phyloP scores from a whole-genome alignment of 345 rosid genomes.

The Arabidopsis arenosa region DNA sequence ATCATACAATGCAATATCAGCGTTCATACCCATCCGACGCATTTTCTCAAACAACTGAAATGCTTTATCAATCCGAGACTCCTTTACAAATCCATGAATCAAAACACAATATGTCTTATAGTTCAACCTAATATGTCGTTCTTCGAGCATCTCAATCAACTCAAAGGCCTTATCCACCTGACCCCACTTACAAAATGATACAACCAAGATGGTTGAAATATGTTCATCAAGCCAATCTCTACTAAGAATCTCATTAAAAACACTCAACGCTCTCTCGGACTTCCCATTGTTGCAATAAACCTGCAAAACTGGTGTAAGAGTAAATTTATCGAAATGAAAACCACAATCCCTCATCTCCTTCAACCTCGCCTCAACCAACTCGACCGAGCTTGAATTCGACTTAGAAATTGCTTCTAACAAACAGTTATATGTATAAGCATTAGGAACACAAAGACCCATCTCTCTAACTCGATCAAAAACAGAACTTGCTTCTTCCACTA shows the following conservation, averaged over 20 bases:
- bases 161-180: slow-evolving; percentile 75
- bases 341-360: slow-evolving; percentile 70
- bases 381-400: slow-evolving; percentile 50
- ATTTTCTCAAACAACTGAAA: slow-evolving; percentile 65
- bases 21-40: slow-evolving; percentile 59
- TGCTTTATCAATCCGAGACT: slow-evolving; percentile 67
- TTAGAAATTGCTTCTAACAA: slow-evolving; percentile 74
- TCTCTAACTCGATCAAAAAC: slow-evolving; percentile 68
- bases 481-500: slow-evolving; percentile 66
- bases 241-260: slow-evolving; percentile 60
- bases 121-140: slow-evolving; percentile 56
- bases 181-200: slow-evolving; percentile 73
- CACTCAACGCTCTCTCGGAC: slow-evolving; percentile 57
- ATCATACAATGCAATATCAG: slow-evolving; percentile 66
- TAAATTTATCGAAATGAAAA: slow-evolving; percentile 62
- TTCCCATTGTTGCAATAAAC: slow-evolving; percentile 65
- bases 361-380: slow-evolving; percentile 66
- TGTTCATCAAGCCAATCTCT: slow-evolving; percentile 76
- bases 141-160: slow-evolving; percentile 73
- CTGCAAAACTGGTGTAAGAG: slow-evolving; percentile 77
- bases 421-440: slow-evolving; percentile 74
- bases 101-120: slow-evolving; percentile 69
- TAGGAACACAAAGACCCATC: slow-evolving; percentile 69
- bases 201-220: slow-evolving; percentile 59
- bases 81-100: slow-evolving; percentile 81